phyloP scores from a whole-genome alignment of 169 alveolate genomes.

The Amoebophrya sp. region DNA sequence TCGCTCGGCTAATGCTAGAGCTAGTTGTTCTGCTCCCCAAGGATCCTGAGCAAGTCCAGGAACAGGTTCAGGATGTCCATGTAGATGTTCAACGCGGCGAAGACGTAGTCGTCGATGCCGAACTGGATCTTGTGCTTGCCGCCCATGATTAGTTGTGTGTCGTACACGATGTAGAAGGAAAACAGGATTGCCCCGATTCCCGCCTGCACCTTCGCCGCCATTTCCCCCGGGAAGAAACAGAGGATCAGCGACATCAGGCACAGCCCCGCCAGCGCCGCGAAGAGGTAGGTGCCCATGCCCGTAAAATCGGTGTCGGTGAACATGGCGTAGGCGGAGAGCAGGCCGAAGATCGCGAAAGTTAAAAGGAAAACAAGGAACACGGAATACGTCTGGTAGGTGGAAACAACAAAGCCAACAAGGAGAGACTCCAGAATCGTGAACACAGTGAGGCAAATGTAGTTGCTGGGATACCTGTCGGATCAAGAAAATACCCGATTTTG shows the following conservation, averaged over 20 bases:
- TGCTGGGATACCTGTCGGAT: neutral
- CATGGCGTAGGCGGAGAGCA: neutral
- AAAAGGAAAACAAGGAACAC: neutral
- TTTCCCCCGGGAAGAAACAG: neutral
- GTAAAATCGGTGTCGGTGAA: too few relatives aligned
- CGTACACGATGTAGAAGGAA: conserved; percentile 24
- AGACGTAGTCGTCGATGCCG: neutral
- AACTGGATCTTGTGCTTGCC: conserved; percentile 26
- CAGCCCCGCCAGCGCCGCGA: neutral
- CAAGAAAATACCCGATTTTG: too few relatives aligned
- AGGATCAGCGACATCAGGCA: neutral
- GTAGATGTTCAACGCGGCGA: neutral
- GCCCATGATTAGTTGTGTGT: conserved; percentile 26
- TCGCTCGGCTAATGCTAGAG: too few relatives aligned
- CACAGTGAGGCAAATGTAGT: neutral
- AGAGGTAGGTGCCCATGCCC: conserved; percentile 22
- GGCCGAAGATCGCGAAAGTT: neutral
- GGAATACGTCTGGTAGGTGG: neutral
- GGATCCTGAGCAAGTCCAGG: neutral
- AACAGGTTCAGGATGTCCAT: neutral
- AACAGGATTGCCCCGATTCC: conserved; percentile 21
- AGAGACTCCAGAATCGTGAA: neutral
- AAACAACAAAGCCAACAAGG: neutral
- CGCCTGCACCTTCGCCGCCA: conserved; percentile 7
- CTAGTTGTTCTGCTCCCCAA: neutral